Percentiles rank a stretch among this genome's conserved stretches.
Conservation (phyloP, 169 alveolate species). For the Theileria parva region DNA sequence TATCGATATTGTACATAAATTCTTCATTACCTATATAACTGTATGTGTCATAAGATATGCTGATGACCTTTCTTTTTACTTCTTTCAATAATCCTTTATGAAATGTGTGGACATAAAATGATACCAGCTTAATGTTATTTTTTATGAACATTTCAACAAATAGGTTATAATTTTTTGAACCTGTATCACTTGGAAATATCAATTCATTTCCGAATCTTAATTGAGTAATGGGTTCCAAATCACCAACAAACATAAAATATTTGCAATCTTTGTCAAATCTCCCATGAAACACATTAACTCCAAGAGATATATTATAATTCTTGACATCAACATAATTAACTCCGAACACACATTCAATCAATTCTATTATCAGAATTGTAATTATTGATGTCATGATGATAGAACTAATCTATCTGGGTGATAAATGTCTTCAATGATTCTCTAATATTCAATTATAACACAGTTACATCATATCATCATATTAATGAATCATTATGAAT, state of each 20-base stretch:
- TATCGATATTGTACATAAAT: background rate
- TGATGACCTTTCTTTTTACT: too few species aligned
- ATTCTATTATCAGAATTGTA: background rate
- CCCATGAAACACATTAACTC: conserved; percentile 4
- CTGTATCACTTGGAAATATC: background rate
- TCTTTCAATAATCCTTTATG: too few species aligned
- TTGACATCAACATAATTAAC: background rate
- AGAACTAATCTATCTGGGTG: too few species aligned
- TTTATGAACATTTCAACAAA: background rate
- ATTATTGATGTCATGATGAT: too few species aligned
- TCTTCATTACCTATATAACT: background rate
- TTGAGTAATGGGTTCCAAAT: background rate
- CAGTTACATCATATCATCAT: too few species aligned
- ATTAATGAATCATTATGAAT: too few species aligned
- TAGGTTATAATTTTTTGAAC: background rate
- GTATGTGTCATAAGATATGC: too few species aligned
- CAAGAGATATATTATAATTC: background rate
- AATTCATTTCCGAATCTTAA: background rate
- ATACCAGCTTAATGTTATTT: too few species aligned
- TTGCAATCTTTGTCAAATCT: background rate
- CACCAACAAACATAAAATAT: conserved; percentile 4
- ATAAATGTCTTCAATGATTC: too few species aligned
- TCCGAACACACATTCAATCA: background rate
- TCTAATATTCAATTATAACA: too few species aligned
- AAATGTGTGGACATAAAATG: too few species aligned